Conservation (phyloP, 2,329 filamentous ascomycete genomes). For the Mollisia scopiformis region DNA sequence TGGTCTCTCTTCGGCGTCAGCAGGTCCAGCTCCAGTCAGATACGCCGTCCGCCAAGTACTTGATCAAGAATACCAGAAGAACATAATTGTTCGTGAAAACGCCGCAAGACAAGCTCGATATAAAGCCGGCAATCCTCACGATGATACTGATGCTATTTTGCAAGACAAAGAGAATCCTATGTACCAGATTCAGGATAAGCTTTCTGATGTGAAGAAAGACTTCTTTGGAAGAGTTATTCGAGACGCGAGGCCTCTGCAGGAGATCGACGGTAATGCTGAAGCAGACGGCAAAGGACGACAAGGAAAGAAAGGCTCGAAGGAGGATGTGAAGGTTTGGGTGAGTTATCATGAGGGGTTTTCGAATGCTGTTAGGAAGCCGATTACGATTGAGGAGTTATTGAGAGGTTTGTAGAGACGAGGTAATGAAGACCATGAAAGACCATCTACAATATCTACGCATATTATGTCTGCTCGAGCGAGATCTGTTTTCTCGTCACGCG, state of each 20-base stretch:
- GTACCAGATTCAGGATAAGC: constrained; percentile 24
- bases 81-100: constrained; percentile 67
- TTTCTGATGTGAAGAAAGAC: constrained; percentile 65
- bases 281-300: constrained; percentile 60
- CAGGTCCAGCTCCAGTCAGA: constrained; percentile 72
- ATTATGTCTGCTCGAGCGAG: not conserved
- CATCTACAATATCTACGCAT: not conserved
- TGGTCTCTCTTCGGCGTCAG: constrained; percentile 54
- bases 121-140: constrained; percentile 49
- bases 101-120: constrained; percentile 68
- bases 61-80: constrained; percentile 84
- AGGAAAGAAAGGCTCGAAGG: constrained; percentile 39
- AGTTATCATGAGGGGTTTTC: constrained; percentile 89
- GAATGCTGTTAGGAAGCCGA: constrained; percentile 88
- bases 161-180: constrained; percentile 28
- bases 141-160: constrained; percentile 35
- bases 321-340: constrained; percentile 75
- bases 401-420: constrained; percentile 59
- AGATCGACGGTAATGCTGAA: constrained; percentile 51
- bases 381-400: constrained; percentile 80
- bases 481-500: too few relatives aligned
- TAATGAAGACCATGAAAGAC: not conserved
- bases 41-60: constrained; percentile 93
- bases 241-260: constrained; percentile 43
- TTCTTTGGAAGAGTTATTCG: constrained; percentile 81